Evolutionary conservation across 371 early-diverging fungal species (phyloP), one percentile per base, ranked within the genome.

Genomic region (Apophysomyces trapeziformis): DNA sequence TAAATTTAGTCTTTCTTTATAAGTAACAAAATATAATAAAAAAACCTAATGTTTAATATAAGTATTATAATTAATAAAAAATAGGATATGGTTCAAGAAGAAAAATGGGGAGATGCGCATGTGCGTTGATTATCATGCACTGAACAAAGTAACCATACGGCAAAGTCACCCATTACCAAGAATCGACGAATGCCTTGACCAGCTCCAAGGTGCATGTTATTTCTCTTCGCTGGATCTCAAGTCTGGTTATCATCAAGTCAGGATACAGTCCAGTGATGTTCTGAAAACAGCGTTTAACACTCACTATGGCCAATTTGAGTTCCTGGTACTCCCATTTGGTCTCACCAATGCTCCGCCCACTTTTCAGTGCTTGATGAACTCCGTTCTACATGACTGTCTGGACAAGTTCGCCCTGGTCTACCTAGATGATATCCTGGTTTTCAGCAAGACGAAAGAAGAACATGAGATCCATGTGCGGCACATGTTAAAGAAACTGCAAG

Each of bases 361-460:
- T 1, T 26, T 26, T 47, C 79, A 84, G 39, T n/a, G 64, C 1
- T 11, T 80, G 26, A 86, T 85, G 76, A 62, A 72, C 44, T 11
- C 63, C 0, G 61, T 84, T 0, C 71, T 90, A 0, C 57, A 60
- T 1, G 69, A 74, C 5, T 64, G 71, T 32, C 35, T 80, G 0
- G 83, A 83, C 59, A 67, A 73, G 5, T 84, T 65, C 26, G 71
- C 73, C 1, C 50, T 85, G 0, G 72, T 84, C 1, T 90, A 85
- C 43, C 47, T 90, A 0, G 88, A 91, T 63, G 85, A 89, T 63
- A 84, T 89, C 1, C 63, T 89, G 0, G 83, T 92, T 18, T 89
- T 72, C 59, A 79, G 80, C 7, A 58, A 75, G 12, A 76, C 70
- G 8, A n/a, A 39, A n/a, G 74, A 82, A 9, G 81, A 87, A 32